Percentiles rank a stretch among this genome's conserved stretches.
These are phyloP conservation scores for Tuber umbilicatum DNA, from an alignment of 495 filamentous ascomycete genomes.

Conservation along the genomic window DNA sequence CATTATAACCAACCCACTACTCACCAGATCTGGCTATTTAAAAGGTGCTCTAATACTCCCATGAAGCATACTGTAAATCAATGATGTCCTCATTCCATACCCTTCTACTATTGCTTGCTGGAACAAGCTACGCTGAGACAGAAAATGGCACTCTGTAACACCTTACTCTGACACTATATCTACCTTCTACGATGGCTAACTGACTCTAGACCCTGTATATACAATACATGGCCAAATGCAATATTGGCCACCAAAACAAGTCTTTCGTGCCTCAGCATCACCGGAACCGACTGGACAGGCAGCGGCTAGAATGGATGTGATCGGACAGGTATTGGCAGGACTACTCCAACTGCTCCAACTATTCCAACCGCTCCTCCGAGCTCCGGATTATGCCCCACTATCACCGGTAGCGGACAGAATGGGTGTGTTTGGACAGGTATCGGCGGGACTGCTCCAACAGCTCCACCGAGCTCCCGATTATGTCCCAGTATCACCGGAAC, in stretches of 20 bases:
- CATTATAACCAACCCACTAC: not conserved
- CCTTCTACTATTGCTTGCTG: not conserved
- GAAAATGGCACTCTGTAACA: not conserved
- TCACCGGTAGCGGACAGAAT: not conserved
- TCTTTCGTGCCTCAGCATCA: not conserved
- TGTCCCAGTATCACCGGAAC: too few relatives aligned
- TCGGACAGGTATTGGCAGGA: not conserved
- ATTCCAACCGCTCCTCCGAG: not conserved
- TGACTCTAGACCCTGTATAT: not conserved
- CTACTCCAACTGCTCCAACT: not conserved
- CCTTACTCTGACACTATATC: not conserved
- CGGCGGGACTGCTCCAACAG: not conserved
- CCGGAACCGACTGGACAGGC: not conserved
- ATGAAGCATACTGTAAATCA: not conserved
- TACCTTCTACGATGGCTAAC: not conserved
- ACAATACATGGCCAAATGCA: not conserved
- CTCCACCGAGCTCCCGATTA: not conserved
- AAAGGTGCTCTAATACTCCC: not conserved
- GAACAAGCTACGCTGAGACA: not conserved
- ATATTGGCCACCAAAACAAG: not conserved
- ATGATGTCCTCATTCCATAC: not conserved
- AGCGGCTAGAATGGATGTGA: not conserved
- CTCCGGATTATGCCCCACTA: not conserved
- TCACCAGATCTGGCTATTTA: not conserved
- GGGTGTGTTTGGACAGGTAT: not conserved